These are phyloP conservation scores for Oenanthe sinensis DNA, from an alignment of 129 eudicot genomes.

Conservation along the genomic window DNA sequence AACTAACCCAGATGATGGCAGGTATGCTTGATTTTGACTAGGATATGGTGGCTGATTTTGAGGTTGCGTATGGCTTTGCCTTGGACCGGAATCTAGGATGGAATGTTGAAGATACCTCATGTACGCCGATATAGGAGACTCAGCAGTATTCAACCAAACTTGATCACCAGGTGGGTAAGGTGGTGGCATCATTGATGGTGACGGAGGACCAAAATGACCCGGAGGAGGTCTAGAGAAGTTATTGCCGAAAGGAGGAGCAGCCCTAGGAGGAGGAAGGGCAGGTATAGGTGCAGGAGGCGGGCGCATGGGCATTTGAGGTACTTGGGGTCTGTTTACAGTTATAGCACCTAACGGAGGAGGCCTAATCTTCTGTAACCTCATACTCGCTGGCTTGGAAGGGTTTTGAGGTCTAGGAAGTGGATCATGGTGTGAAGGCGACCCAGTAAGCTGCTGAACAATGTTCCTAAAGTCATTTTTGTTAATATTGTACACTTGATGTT, in stretches of 20 bases:
- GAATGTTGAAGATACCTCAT: constrained; percentile 90
- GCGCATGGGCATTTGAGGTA: constrained; percentile 44
- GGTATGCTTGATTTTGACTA: constrained; percentile 36
- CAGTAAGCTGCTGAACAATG: constrained; percentile 88
- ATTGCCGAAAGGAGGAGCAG: constrained; percentile 15
- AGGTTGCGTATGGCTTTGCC: constrained; percentile 25
- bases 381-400: constrained; percentile 60
- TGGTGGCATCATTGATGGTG: constrained; percentile 29
- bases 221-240: constrained; percentile 28
- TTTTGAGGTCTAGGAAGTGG: constrained; percentile 68
- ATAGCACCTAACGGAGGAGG: constrained; percentile 80
- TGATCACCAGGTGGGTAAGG: constrained; percentile 34
- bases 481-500: constrained; percentile 89
- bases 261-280: constrained; percentile 17
- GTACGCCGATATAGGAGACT: constrained; percentile 82
- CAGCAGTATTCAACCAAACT: constrained; percentile 50
- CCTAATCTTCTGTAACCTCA: constrained; percentile 62
- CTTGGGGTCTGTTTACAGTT: constrained; percentile 42
- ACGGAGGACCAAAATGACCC: constrained; percentile 36
- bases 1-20: constrained; percentile 33
- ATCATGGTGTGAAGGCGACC: constrained; percentile 76
- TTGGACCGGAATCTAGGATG: constrained; percentile 44
- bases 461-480: constrained; percentile 89
- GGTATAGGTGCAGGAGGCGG: constrained; percentile 36
- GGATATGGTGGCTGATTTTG: constrained; percentile 28